Base-by-base conservation (phyloP, 2,329 filamentous ascomycete genomes). In the Microdochium bolleyi region DNA sequence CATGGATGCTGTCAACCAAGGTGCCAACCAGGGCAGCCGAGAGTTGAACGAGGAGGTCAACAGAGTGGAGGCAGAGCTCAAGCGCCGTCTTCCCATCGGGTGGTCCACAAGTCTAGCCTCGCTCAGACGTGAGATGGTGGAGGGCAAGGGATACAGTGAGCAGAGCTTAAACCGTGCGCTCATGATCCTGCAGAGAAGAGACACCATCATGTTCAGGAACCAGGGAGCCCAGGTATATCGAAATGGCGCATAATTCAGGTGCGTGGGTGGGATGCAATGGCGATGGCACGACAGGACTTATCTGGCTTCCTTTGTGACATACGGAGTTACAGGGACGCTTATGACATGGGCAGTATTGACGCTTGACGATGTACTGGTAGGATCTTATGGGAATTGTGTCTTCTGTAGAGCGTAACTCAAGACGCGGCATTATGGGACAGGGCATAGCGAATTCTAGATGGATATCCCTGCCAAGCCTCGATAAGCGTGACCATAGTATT, bases 1-100 rank as follows among this genome's bases (percentile, higher is more conserved):
- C 53, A 97, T 99, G 94, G 92, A 99, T 64, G 94, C 94, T 8
- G 91, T 97, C 53, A 92, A 89, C 55, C 90, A 95, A 63, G 92
- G 92, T 55, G 86, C 88, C 60, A 88, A 86, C 57, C 83, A 88
- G 61, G 89, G 89, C 37, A 91, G 85, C 64, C 87, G 89, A 57
- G 92, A 97, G 70, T 75, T 97, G 53, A 92, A 95, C 70, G 90
- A 96, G 50, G 94, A 97, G 68, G 88, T 89, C 5, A 78, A 79
- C 59, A 90, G 89, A 61, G 82, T 97, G 4, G 94, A 97, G 71
- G 84, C 90, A 16, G 94, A 97, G 73, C 75, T 99, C 51, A 86
- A 89, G 71, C 82, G 90, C 53, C 80, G 92, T 24, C 74, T 99
- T 61, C 92, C 94, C 1, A 94, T 99, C 60, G 94, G 94, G 21